Evolutionary conservation across 805 yeast species (phyloP), one percentile per base, ranked within the genome.

Genomic region (Komagataella pseudopastoris): DNA sequence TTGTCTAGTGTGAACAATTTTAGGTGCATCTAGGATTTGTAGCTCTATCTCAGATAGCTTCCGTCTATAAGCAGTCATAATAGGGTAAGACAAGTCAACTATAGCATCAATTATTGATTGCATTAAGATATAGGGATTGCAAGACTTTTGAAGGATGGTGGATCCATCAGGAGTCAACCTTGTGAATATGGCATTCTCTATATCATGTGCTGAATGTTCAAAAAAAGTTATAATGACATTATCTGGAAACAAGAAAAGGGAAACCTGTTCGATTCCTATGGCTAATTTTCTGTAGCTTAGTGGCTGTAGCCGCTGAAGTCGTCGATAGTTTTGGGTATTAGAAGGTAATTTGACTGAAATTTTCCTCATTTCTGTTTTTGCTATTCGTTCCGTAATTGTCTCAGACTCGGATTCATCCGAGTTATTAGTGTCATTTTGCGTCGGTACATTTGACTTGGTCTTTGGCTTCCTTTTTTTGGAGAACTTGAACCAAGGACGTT

Each of bases 221-320:
- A 80, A 79, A 55, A 80, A 76, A 0, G 83, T 70, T 3, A 80
- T 69, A 10, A 80, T 74, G 0, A 79, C 71, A 47, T 71, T 68
- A 49, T 72, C 67, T 6, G 66, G 60, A 16, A 73, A 63, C 16
- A 80, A 53, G 54, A 74, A 80, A 48, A 78, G 60, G 0, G 82
- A 75, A 2, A 75, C 75, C 58, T 80, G 84, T 58, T 80, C 85
- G 8, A 76, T 64, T 0, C 78, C 81, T 6, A 79, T 79, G 20
- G 67, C 69, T 51, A 67, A 57, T 8, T 70, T 69, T 55, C 71
- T 60, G 47, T 66, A 56, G 52, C 71, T 71, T 24, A 77, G 62
- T 6, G 80, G 80, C 79, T 61, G 49, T 67, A 67, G 8, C 62
- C 62, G 52, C 75, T 75, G 23, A 75, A 58, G 17, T 58, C 22